Evolutionary conservation across 345 rosid species (phyloP), one percentile per base, ranked within the genome.

Genomic region (Brassica carinata): DNA sequence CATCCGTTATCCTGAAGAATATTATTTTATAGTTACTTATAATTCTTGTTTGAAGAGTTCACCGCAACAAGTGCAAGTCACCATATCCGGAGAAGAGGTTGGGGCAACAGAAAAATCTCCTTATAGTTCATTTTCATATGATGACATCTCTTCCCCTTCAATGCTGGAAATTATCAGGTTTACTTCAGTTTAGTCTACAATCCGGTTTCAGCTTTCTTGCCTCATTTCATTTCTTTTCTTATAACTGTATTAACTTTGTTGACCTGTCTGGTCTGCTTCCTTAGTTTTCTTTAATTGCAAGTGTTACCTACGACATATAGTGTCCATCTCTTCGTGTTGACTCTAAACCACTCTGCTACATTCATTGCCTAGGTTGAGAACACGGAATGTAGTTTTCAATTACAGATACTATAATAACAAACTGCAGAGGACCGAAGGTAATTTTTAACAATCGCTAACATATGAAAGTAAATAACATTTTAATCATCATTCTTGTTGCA

Each of bases 381-480:
- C 90, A 58, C 91, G 98, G 74, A 96, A 96, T 85, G 99, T 96
- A 61, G 89, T 94, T 74, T 96, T 94, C 86, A 92, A 89, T 84
- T 96, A 96, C 84, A 87, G 90, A 72, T 96, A 96, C 81, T 91
- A 89, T 85, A 87, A 92, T 88, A 94, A 96, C 83, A 88, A 90
- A 82, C 83, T 94, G 81, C 97, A 89, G 72, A 89, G 89, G 81
- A 92, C 96, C 70, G 99, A 96, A 96, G 98, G 99, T 91, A 88
- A 82, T 67, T 31, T 77, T 69, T 64, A 36, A 61, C n/a, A 14
- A 45, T 59, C 27, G 3, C 59, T 67, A 11, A 34, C 59, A 30
- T 27, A 5, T 62, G 17, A 10, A 62, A 30, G 17, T 62, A 14
- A 29, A 63, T 63, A 29, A 13, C 67, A 29, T 63, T 63, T 63